Conservation (phyloP, 495 filamentous ascomycete genomes). For the Penicillium roqueforti region DNA sequence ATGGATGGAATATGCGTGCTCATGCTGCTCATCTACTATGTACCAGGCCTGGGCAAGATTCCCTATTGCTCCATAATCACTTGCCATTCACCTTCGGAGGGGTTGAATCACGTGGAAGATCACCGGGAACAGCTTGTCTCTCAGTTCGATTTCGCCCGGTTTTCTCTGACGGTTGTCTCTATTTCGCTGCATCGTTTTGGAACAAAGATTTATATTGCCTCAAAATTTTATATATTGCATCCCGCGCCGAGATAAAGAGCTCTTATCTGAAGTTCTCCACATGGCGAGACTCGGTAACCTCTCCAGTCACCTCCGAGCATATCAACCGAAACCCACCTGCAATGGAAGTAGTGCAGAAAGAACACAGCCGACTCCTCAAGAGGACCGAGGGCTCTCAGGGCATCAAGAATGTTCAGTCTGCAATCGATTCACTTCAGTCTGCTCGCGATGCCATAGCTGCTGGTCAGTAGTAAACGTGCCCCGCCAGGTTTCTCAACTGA, state of each 20-base stretch:
- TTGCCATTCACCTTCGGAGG: background rate
- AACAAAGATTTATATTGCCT: background rate
- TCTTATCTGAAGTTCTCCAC: conserved; percentile 1
- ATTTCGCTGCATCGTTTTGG: no score
- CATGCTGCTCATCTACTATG: background rate
- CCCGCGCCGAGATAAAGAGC: background rate
- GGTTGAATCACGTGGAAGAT: background rate
- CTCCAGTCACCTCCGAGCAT: conserved; percentile 17
- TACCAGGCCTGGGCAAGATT: no score
- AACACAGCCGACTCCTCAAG: conserved; percentile 65
- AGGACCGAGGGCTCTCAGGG: conserved; percentile 64
- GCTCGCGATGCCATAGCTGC: conserved; percentile 66
- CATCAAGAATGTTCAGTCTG: conserved; percentile 71
- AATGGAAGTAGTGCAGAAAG: conserved; percentile 72
- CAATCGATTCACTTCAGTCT: conserved; percentile 68
- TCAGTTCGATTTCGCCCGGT: background rate
- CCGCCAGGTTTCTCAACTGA: conserved; percentile 9
- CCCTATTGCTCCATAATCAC: no score
- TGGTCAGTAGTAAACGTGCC: conserved; percentile 44
- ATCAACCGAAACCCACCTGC: conserved; percentile 3
- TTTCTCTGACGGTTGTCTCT: background rate
- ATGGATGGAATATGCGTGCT: no score
- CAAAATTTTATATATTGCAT: background rate
- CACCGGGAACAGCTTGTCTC: background rate
- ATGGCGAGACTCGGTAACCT: conserved; percentile 27